Conservation (phyloP, 2,329 filamentous ascomycete species). For the Alternaria sp. region DNA sequence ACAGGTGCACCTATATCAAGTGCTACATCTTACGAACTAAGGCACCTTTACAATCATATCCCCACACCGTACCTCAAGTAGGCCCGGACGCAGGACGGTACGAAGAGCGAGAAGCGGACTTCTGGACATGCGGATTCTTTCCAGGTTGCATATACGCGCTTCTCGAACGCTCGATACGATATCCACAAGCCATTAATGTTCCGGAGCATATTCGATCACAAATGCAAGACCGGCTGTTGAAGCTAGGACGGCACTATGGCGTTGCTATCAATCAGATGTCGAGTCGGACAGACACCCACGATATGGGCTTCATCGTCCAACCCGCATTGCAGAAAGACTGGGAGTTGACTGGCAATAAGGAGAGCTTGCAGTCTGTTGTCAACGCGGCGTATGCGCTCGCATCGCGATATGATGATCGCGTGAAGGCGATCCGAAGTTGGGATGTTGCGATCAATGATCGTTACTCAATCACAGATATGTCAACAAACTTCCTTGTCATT, state of each 20-base stretch:
- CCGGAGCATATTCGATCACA: conserved; percentile 26
- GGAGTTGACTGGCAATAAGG: conserved; percentile 54
- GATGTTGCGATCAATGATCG: conserved; percentile 53
- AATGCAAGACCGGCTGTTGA: conserved; percentile 35
- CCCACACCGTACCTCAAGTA: conserved; percentile 45
- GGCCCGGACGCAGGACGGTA: conserved; percentile 36
- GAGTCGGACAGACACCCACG: conserved; percentile 60
- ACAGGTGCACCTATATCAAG: not conserved
- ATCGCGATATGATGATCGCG: conserved; percentile 52
- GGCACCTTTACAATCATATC: conserved; percentile 42
- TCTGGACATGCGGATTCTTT: conserved; percentile 51
- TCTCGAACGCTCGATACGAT: conserved; percentile 43
- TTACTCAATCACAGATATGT: conserved; percentile 48
- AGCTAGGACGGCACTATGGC: conserved; percentile 42
- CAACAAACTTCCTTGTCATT: conserved; percentile 52
- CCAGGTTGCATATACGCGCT: conserved; percentile 47
- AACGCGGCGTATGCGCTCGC: conserved; percentile 57
- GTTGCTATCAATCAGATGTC: conserved; percentile 47
- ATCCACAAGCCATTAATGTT: conserved; percentile 34
- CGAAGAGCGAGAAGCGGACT: conserved; percentile 47
- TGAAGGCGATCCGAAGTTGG: conserved; percentile 60
- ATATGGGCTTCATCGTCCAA: conserved; percentile 63
- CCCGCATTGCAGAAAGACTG: conserved; percentile 59
- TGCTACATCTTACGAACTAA: not conserved
- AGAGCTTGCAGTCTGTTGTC: conserved; percentile 54